Evolutionary conservation across 805 yeast species (phyloP), one percentile per base, ranked within the genome.

Genomic region (Candida argentea): DNA sequence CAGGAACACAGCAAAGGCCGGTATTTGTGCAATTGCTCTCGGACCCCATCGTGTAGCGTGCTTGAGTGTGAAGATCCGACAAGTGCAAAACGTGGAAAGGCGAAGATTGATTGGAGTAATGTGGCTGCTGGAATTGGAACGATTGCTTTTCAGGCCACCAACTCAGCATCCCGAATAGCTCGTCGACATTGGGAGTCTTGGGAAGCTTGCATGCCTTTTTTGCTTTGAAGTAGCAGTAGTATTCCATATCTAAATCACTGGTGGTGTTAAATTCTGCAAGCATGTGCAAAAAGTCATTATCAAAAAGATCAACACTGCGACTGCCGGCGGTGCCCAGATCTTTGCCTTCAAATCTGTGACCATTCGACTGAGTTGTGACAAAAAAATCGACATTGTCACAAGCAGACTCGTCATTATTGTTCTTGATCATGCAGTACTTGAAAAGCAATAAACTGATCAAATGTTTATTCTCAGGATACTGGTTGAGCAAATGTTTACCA

Each of bases 21-120:
- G n/a, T n/a, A 35, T 56, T 32, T 48, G 70, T 50, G 47, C 79
- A 72, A 42, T 73, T 72, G n/a, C 67, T 68, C 46, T 73, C 81
- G 4, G 67, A 47, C 18, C 77, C 79, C 8, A 69, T 52, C 14
- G 57, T 47, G 46, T 68, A 73, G 36, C 70, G 69, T 31, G 68
- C 48, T 44, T 76, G 71, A 26, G 74, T 50, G 48, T 78, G 85
- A 50, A 77, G 71, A 44, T 78, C 86, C 12, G 78, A 66, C 18
- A 78, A 41, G 39, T 78, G 87, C 35, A 78, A 55, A 4, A 75
- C 84, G 34, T 74, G 70, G 49, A 76, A 70, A 2, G 62, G 55
- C 32, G 63, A 46, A 22, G 39, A 38, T 14, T 33, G 33, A 14
- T 29, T 35, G 6, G 38, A 33, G 40, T 55, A 58, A 7, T 25